These are phyloP conservation scores for Mycosphaerella sp. DNA, from an alignment of 2,329 filamentous ascomycete species.

Conservation along the genomic window DNA sequence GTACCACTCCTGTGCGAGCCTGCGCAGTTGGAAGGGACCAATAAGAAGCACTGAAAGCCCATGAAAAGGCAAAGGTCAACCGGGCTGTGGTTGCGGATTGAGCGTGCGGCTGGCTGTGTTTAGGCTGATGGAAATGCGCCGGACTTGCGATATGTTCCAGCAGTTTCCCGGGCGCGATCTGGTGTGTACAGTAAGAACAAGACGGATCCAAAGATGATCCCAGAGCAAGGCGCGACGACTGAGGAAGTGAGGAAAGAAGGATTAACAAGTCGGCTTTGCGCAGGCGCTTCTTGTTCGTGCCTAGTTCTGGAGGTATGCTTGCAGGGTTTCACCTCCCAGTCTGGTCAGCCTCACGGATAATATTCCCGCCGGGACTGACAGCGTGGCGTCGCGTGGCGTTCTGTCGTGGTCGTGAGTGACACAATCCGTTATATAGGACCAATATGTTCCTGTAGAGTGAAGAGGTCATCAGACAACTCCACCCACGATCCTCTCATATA, in stretches of 20 bases:
- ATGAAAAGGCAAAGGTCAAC: background rate
- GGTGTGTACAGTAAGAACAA: background rate
- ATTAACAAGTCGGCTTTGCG: background rate
- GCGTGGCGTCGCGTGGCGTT: too few relatives aligned
- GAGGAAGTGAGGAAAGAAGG: background rate
- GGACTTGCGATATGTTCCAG: constrained; percentile 1
- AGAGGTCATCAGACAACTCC: too few relatives aligned
- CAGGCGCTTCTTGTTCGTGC: background rate
- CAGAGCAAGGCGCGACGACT: background rate
- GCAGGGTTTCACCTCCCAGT: too few relatives aligned
- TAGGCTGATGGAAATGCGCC: constrained; percentile 1
- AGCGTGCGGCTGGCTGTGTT: background rate
- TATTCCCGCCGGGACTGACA: too few relatives aligned
- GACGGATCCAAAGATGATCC: background rate
- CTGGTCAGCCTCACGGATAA: background rate
- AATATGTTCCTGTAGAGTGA: too few relatives aligned
- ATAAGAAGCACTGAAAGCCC: background rate
- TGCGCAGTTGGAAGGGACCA: constrained; percentile 3
- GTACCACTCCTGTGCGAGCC: constrained; percentile 7
- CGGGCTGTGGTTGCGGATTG: background rate
- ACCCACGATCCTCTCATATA: too few relatives aligned
- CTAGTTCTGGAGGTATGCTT: background rate
- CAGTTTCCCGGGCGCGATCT: background rate
- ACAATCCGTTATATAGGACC: too few relatives aligned
- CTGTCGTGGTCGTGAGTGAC: too few relatives aligned